Percentiles rank a stretch among this genome's conserved stretches.
phyloP scores from a whole-genome alignment of 805 yeast species.

The Suhomyces kilbournensis region DNA sequence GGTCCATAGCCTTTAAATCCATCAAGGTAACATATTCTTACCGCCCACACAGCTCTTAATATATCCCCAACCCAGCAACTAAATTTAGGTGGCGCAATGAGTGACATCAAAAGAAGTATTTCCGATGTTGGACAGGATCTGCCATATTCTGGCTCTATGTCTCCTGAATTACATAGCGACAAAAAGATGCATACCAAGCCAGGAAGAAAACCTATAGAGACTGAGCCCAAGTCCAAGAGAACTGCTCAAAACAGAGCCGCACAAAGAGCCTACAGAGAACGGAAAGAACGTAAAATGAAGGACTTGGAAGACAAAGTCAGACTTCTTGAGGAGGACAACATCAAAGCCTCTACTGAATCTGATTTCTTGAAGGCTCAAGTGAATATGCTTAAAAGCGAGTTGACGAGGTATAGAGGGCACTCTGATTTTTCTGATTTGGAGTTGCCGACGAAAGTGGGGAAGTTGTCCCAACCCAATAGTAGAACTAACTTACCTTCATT shows the following conservation, averaged over 20 bases:
- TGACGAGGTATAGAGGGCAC: conserved; percentile 54
- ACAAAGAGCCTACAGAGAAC: conserved; percentile 94
- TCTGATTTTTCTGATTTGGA: conserved; percentile 27
- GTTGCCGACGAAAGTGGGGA: conserved; percentile 31
- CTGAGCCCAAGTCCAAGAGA: conserved; percentile 82
- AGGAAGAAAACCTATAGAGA: conserved; percentile 77
- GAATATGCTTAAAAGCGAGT: conserved; percentile 66
- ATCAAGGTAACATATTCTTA: neutral
- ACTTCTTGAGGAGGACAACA: conserved; percentile 66
- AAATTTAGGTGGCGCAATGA: conserved; percentile 13
- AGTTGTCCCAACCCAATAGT: conserved; percentile 19
- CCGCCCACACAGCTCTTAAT: neutral
- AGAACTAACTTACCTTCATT: conserved; percentile 17
- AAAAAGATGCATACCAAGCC: conserved; percentile 52
- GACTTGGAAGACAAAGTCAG: conserved; percentile 80
- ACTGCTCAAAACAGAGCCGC: conserved; percentile 98
- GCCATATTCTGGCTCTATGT: conserved; percentile 6
- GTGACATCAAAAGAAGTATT: conserved; percentile 31
- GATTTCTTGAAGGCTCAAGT: conserved; percentile 76
- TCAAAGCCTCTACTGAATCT: conserved; percentile 66
- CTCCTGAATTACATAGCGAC: conserved; percentile 27
- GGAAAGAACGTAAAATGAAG: conserved; percentile 83
- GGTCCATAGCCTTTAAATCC: too few relatives aligned
- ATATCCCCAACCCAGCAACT: neutral
- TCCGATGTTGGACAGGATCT: conserved; percentile 16